Evolutionary conservation across 2,329 filamentous ascomycete genomes (phyloP).

Genomic region (Colletotrichum coccodes): DNA sequence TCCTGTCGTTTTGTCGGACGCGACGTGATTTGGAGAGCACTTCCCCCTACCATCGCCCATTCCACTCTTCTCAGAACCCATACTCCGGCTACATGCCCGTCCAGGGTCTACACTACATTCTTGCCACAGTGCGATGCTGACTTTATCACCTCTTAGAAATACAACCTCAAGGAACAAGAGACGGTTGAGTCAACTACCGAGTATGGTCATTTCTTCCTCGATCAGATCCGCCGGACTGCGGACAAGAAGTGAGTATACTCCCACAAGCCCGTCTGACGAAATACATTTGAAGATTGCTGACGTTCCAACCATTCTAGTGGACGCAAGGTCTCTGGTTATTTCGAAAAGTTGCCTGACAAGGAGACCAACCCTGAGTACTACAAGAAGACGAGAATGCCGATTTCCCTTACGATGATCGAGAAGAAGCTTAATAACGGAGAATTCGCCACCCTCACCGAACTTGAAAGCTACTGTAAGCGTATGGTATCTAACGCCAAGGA

Average conservation of each 20-base stretch:
- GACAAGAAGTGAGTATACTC: conserved; percentile 79
- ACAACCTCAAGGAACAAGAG: conserved; percentile 66
- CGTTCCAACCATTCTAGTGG: conserved; percentile 59
- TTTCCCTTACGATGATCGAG: conserved; percentile 82
- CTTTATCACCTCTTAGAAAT: conserved; percentile 44
- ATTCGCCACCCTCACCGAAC: conserved; percentile 76
- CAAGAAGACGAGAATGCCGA: conserved; percentile 78
- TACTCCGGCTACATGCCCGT: not conserved
- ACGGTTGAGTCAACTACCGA: conserved; percentile 75
- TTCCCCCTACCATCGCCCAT: conserved; percentile 2
- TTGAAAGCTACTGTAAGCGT: conserved; percentile 88
- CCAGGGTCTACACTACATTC: conserved; percentile 17
- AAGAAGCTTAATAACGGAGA: conserved; percentile 74
- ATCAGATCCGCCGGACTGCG: conserved; percentile 78
- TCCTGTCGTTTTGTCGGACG: not conserved
- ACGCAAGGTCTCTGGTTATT: conserved; percentile 78
- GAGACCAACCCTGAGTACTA: conserved; percentile 80
- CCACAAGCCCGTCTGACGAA: too few relatives aligned
- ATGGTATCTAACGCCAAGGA: conserved; percentile 90
- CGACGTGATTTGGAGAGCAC: not conserved
- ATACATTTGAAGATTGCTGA: not conserved
- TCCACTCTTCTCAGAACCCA: not conserved
- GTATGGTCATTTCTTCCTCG: conserved; percentile 78
- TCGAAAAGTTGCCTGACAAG: conserved; percentile 76
- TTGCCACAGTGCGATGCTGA: conserved; percentile 24